Base-by-base conservation (phyloP, 306 rosid species). In the Citrullus mucosospermus region DNA sequence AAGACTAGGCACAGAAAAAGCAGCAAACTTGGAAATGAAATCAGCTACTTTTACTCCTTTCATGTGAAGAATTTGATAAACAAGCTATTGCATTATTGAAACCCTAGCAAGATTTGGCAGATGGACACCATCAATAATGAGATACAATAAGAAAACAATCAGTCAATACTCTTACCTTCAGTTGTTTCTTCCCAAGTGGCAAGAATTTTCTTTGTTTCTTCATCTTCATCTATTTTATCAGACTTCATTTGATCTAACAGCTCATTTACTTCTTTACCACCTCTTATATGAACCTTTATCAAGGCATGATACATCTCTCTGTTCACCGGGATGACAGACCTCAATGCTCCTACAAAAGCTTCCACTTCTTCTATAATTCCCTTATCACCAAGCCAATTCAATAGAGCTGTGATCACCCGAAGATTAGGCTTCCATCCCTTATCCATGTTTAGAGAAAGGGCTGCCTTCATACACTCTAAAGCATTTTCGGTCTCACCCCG, bases 371-470 rank as follows among this genome's bases (percentile, higher is more conserved):
- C 89, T 32, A 81, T 79, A 38, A 85, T 81, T 48, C 92, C 81
- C 18, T 92, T 74, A 44, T 90, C 89, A 78, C 92, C 90, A 68
- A 94, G 84, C 98, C 90, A 88, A 57, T 34, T 80, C 85, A 90
- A 76, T 44, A 92, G 14, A 60, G 63, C 74, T 1, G 84, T 54
- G 56, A 80, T 54, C 75, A 84, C 79, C 71, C 76, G 80, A 9
- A 70, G 41, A 43, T 86, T 89, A 10, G 95, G 97, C 83, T 86
- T 91, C 91, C 89, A 83, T 71, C 82, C 86, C 78, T 87, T 84
- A 54, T 80, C 88, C 22, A 6, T 79, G 54, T 75, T 50, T 63
- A 87, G 53, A 44, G 84, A 67, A 46, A 87, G 78, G 18, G 93
- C 96, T 16, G 66, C 82, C 82, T 86, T 87, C 80, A 92, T 81